Evolutionary conservation across 192 early-diverging fungal genomes (phyloP), one percentile per base, ranked within the genome.

Genomic region (Geranomyces variabilis): DNA sequence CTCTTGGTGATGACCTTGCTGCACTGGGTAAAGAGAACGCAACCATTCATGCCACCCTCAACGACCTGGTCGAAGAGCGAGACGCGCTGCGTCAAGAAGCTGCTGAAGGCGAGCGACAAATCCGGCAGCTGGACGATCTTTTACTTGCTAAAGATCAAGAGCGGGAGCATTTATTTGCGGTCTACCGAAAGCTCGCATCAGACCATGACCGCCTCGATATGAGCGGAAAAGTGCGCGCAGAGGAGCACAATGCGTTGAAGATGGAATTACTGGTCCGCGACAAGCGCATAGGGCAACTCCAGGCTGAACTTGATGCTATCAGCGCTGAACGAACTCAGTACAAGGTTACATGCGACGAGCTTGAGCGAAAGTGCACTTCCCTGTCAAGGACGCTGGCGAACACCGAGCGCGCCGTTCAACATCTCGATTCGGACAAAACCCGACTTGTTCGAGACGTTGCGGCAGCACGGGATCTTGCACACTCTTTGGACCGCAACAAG

Each of bases 261-360:
- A 84, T 86, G 86, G 86, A 87, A 65, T 51, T 84, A 21, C 60
- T 84, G 1, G 41, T 86, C 57, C 55, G 80, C 17, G 86, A 87
- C 67, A 86, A 86, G 57, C 43, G 73, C 19, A 63, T 87, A 1
- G 71, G 57, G 51, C 70, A 79, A 48, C 67, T 86, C 0, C 82
- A 86, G 55, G 15, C 59, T 14, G 75, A 57, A 24, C 44, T 82
- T n/a, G 82, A 83, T 48, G 71, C 80, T 22, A 49, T 47, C n/a
- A 36, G 45, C 14, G 55, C 46, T n/a, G 76, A 80, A 22, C 17
- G 80, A 3, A 63, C 55, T 6, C 69, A 82, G 49, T 31, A 60
- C 57, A 74, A 80, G 33, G 76, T 86, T 29, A 84, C 86, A 64
- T 45, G 79, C 29, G 62, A 14, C 10, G 85, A 82, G 7, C 78